Evolutionary conservation across 768 basidiomycete genomes (phyloP).

Genomic region (Boletellus ananiceps): DNA sequence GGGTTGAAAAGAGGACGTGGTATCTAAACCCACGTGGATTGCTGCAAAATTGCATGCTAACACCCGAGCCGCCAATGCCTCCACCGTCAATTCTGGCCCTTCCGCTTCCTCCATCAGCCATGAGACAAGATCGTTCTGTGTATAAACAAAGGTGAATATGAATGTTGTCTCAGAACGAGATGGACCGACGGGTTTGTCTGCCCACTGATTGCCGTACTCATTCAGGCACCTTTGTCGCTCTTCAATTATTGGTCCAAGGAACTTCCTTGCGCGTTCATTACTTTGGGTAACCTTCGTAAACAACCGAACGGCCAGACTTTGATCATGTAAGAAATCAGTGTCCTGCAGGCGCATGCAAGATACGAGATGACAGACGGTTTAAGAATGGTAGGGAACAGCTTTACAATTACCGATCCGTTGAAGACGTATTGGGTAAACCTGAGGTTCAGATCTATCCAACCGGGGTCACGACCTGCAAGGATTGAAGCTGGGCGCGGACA

Average conservation of each 20-base stretch:
- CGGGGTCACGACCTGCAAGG: slow-evolving; percentile 1
- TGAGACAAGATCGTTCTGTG: slow-evolving; percentile 32
- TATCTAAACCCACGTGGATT: slow-evolving; percentile 14
- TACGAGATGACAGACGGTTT: slow-evolving; percentile 22
- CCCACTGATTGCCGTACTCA: not conserved
- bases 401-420: slow-evolving; percentile 16
- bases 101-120: slow-evolving; percentile 31
- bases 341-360: fast-evolving
- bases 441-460: slow-evolving; percentile 20
- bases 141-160: not conserved
- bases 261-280: slow-evolving; percentile 3
- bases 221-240: slow-evolving; percentile 14
- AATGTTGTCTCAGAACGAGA: not conserved
- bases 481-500: not conserved
- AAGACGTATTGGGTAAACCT: slow-evolving; percentile 26
- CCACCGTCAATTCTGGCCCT: slow-evolving; percentile 8
- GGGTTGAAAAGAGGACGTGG: too few relatives aligned
- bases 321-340: not conserved
- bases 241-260: slow-evolving; percentile 27
- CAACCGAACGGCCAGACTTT: slow-evolving; percentile 18
- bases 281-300: slow-evolving; percentile 4
- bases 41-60: slow-evolving; percentile 18
- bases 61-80: slow-evolving; percentile 20
- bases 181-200: slow-evolving; percentile 3
- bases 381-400: slow-evolving; percentile 31